Percentiles rank a stretch among this genome's conserved stretches.
phyloP scores from a whole-genome alignment of 306 rosid species.

The Pterocarpus santalinus region DNA sequence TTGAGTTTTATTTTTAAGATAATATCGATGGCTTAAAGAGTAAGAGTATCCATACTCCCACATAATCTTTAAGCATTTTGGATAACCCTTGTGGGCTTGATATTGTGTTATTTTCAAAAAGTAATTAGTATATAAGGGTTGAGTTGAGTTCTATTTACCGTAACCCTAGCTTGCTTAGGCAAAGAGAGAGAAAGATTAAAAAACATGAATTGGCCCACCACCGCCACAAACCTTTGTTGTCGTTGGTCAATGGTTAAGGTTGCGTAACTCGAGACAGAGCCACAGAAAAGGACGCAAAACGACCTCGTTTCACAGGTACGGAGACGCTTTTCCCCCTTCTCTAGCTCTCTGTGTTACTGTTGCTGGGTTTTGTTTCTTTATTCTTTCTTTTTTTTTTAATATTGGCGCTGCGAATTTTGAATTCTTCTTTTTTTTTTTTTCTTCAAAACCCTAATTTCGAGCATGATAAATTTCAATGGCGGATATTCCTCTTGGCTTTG shows the following conservation, averaged over 20 bases:
- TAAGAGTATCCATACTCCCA: no score
- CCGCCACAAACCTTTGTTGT: not conserved
- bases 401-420: not conserved
- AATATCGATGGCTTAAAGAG: no score
- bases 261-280: conserved; percentile 17
- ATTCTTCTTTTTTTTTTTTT: not conserved
- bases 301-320: not conserved
- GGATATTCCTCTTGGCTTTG: not conserved
- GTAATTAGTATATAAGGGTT: no score
- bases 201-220: conserved; percentile 19
- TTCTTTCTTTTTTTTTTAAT: not conserved
- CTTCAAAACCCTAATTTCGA: not conserved
- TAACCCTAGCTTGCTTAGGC: not conserved
- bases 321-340: not conserved
- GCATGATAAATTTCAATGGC: not conserved
- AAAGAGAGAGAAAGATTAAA: not conserved
- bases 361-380: not conserved
- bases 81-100: no score
- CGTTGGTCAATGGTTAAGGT: not conserved
- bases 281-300: not conserved
- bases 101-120: no score
- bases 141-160: no score
- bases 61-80: no score
- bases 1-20: no score
- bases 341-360: not conserved